phyloP scores from a whole-genome alignment of 208 protist genomes.

The Leishmania martiniquensis region DNA sequence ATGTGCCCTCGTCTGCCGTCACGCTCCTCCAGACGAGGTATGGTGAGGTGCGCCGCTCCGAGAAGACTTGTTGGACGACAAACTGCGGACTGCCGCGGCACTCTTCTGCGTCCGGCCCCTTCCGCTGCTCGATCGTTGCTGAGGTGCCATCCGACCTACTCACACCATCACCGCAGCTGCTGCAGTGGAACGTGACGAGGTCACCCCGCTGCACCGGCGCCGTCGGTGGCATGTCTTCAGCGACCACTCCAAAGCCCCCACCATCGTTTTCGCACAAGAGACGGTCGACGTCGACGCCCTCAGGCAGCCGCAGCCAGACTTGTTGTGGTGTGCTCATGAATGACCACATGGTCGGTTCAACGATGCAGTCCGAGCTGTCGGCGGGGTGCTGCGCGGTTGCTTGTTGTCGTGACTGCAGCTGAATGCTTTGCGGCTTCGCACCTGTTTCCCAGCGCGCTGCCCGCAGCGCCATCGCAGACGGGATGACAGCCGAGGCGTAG shows the following conservation, averaged over 20 bases:
- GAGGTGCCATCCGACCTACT: background rate
- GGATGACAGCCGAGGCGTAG: slow-evolving; percentile 19
- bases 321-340: slow-evolving; percentile 17
- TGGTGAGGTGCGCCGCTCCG: slow-evolving; percentile 23
- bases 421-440: background rate
- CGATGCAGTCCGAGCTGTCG: background rate
- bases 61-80: slow-evolving; percentile 32
- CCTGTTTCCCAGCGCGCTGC: slow-evolving; percentile 13
- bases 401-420: background rate
- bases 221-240: slow-evolving; percentile 40
- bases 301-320: slow-evolving; percentile 52
- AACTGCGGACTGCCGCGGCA: slow-evolving; percentile 11
- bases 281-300: slow-evolving; percentile 30
- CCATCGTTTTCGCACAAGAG: slow-evolving; percentile 34
- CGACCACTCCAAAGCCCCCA: slow-evolving; percentile 48
- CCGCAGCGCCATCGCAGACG: slow-evolving; percentile 13
- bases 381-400: background rate
- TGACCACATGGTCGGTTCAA: slow-evolving; percentile 26
- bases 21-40: slow-evolving; percentile 8
- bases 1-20: background rate
- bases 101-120: background rate
- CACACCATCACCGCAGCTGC: background rate
- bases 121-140: background rate
- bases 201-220: slow-evolving; percentile 56
- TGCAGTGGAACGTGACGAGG: slow-evolving; percentile 43